Evolutionary conservation across 306 rosid genomes (phyloP).

Genomic region (Quercus mongolica): DNA sequence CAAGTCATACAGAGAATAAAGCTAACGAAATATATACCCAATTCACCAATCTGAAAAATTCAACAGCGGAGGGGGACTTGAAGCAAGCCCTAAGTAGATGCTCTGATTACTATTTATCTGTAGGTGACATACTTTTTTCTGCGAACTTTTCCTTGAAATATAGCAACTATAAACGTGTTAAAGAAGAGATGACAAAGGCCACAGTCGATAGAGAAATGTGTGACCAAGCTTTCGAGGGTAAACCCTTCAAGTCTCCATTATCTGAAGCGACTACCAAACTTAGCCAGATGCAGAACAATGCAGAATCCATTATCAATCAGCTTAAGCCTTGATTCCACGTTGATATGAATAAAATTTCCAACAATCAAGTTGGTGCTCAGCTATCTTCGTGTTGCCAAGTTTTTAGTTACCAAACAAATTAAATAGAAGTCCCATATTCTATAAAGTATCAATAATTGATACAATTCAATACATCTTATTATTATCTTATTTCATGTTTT

Average conservation of each 20-base stretch:
- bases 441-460: no score
- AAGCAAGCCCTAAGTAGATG: not conserved
- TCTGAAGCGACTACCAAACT: not conserved
- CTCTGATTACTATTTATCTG: not conserved
- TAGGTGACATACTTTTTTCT: not conserved
- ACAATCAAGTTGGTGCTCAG: no score
- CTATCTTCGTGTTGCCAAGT: no score
- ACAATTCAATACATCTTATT: no score
- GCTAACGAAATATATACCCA: not conserved
- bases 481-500: no score
- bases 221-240: not conserved
- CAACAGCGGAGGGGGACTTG: not conserved
- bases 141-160: not conserved
- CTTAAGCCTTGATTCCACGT: not conserved
- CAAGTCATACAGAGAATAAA: not conserved
- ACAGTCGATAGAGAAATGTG: slow-evolving; percentile 1
- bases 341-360: no score
- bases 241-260: not conserved
- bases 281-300: not conserved
- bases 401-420: no score
- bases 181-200: not conserved
- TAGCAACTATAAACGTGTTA: not conserved
- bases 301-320: not conserved
- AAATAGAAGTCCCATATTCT: no score
- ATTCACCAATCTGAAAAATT: not conserved